Conservation (phyloP, 495 filamentous ascomycete species). For the Neurospora hispaniola region DNA sequence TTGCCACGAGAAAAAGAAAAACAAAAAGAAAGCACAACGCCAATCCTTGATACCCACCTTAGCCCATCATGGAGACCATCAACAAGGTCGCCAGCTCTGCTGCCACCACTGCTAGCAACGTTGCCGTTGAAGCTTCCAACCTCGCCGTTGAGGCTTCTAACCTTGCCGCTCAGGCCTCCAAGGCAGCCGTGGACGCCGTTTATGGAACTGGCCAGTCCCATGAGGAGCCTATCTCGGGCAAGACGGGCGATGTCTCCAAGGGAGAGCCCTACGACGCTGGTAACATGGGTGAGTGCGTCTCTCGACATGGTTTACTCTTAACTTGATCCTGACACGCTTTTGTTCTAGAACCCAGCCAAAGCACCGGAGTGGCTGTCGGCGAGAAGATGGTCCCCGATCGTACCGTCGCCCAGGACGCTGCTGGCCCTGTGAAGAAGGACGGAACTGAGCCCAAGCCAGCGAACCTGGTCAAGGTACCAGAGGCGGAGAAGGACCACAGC, state of each 20-base stretch:
- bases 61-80: slow-evolving; percentile 42
- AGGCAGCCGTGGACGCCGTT: slow-evolving; percentile 34
- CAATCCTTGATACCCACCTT: neutral
- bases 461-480: neutral
- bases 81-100: slow-evolving; percentile 31
- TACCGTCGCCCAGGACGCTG: neutral
- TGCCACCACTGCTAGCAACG: neutral
- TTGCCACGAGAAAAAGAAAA: neutral
- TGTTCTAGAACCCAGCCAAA: neutral
- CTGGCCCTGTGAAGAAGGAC: neutral
- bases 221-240: slow-evolving; percentile 44
- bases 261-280: slow-evolving; percentile 52
- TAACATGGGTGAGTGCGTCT: slow-evolving; percentile 32
- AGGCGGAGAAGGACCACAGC: neutral
- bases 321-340: neutral
- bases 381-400: neutral
- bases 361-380: neutral
- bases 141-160: neutral
- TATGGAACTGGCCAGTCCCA: slow-evolving; percentile 34
- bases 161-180: neutral
- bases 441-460: neutral
- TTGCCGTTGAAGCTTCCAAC: neutral
- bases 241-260: slow-evolving; percentile 38
- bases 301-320: neutral
- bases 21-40: neutral